Base-by-base conservation (phyloP, 176 grass and related monocot genomes). In the Hordeum vulgare region DNA sequence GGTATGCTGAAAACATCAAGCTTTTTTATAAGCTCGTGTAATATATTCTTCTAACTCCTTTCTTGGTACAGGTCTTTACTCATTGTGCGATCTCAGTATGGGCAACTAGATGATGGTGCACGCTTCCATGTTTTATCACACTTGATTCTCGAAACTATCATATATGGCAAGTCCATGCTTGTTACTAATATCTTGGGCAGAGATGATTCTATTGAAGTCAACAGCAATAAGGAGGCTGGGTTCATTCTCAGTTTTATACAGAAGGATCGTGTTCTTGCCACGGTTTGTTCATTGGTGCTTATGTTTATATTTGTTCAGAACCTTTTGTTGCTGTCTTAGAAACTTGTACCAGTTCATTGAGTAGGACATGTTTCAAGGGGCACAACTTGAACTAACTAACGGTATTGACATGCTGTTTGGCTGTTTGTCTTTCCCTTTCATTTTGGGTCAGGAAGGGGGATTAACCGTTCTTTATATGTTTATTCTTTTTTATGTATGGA, bases 61-160 rank as follows among this genome's bases (percentile, higher is more conserved):
- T 89, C 56, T 79, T 78, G 35, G 58, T 82, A 56, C 85, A 98
- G 96, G 96, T 91, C 93, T 77, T 95, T 98, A 80, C 82, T 98
- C 76, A 77, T 66, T 15, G 77, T 95, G 31, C 92, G 96, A 78
- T 93, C 91, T 26, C 85, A 93, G 18, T 95, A 95, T 78, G 96
- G 89, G 29, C 58, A 81, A 61, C 82, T 95, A 63, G 96, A 98
- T 86, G 96, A 93, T 74, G 96, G 96, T 62, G 96, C 91, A 39
- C 90, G 96, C 47, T 98, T 88, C 63, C 91, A 98, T 84, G 79
- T 93, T 75, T 86, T 95, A 29, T 93, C 93, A 2, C 96, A 95
- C 49, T 83, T 98, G 74, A 90, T 98, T 90, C 87, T 98, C 76
- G 96, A 98, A 88, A 93, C 84, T 81, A 89, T 98, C 77, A 95